A percentile compares a stretch with the other conserved stretches of the same genome.
These are phyloP conservation scores for Rutstroemia sp. DNA, from an alignment of 2,329 filamentous ascomycete species.

Conservation along the genomic window DNA sequence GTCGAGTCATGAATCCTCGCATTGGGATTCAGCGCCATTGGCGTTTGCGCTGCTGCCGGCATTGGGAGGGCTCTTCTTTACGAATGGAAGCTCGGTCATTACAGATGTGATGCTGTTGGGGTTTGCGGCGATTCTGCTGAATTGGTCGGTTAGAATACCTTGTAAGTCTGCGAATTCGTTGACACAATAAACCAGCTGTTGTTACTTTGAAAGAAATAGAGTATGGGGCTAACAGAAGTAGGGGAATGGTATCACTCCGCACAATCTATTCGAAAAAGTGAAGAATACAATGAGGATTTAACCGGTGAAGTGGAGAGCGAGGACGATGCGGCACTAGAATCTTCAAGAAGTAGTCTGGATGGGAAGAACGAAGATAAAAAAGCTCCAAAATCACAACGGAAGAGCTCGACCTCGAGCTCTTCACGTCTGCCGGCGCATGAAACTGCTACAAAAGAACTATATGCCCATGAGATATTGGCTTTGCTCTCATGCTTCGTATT, in stretches of 20 bases:
- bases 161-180: slow-evolving; percentile 38
- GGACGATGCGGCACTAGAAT: slow-evolving; percentile 31
- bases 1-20: slow-evolving; percentile 47
- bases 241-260: slow-evolving; percentile 71
- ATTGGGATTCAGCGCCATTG: slow-evolving; percentile 75
- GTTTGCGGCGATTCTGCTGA: slow-evolving; percentile 77
- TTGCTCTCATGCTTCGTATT: slow-evolving; percentile 72
- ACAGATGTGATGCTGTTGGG: slow-evolving; percentile 79
- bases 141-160: slow-evolving; percentile 85
- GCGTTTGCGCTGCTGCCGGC: slow-evolving; percentile 80
- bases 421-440: slow-evolving; percentile 22
- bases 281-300: slow-evolving; percentile 35
- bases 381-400: neutral
- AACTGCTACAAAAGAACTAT: slow-evolving; percentile 55
- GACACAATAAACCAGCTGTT: neutral
- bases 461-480: slow-evolving; percentile 66
- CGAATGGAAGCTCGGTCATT: slow-evolving; percentile 73
- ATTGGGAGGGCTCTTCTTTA: slow-evolving; percentile 75
- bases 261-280: slow-evolving; percentile 50
- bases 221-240: slow-evolving; percentile 8
- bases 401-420: slow-evolving; percentile 14
- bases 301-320: slow-evolving; percentile 38
- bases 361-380: slow-evolving; percentile 21
- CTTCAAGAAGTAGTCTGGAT: slow-evolving; percentile 12
- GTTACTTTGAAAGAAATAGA: neutral